phyloP scores from a whole-genome alignment of 768 basidiomycete species.

The Lactarius pseudohatsudake region DNA sequence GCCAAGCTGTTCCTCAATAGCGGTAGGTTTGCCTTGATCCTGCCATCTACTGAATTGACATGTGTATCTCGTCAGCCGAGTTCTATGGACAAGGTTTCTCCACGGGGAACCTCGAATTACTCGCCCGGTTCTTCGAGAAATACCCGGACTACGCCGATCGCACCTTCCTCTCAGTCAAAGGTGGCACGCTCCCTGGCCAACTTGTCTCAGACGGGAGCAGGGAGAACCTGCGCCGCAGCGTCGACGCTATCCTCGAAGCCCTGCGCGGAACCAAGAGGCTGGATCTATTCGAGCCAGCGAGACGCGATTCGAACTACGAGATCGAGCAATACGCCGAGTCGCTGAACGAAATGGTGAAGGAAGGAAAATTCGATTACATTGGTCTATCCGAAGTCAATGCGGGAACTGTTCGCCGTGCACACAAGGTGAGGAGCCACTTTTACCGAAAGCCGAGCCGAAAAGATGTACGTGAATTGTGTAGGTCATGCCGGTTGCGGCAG shows the following conservation, averaged over 20 bases:
- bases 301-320: conserved; percentile 43
- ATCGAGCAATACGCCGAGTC: conserved; percentile 48
- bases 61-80: conserved; percentile 38
- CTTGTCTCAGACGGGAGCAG: conserved; percentile 35
- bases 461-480: conserved; percentile 27
- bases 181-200: conserved; percentile 18
- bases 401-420: conserved; percentile 44
- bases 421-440: conserved; percentile 24
- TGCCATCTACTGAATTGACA: not conserved
- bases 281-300: conserved; percentile 61
- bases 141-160: conserved; percentile 46
- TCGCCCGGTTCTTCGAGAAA: conserved; percentile 50
- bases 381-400: conserved; percentile 58
- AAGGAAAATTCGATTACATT: conserved; percentile 60
- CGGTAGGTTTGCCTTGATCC: conserved; percentile 35
- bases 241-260: conserved; percentile 43
- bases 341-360: conserved; percentile 48
- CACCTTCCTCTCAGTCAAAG: conserved; percentile 52
- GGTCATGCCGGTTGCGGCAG: conserved; percentile 56
- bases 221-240: conserved; percentile 48
- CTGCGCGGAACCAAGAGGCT: conserved; percentile 54
- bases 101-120: conserved; percentile 48
- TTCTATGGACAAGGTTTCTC: conserved; percentile 53
- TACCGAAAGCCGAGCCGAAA: not conserved
- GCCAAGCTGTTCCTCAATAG: conserved; percentile 53